These are phyloP conservation scores for Phytophthora meadii DNA, from an alignment of 352 stramenopile species.

Conservation along the genomic window DNA sequence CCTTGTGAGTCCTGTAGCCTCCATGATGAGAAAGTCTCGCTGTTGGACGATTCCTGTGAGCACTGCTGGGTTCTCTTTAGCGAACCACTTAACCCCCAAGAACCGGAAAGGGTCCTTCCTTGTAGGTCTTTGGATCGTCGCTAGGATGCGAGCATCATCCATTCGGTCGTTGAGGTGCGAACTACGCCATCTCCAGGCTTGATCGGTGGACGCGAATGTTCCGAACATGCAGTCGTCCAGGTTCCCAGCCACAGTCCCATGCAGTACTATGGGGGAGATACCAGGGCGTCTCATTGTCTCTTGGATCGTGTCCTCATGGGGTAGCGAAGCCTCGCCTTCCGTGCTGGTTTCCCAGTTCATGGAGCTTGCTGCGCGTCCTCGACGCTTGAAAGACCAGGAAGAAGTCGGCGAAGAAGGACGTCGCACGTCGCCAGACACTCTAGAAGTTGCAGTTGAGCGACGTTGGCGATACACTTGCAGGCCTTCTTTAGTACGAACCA, in stretches of 20 bases:
- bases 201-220: slow-evolving; percentile 43
- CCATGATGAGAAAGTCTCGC: slow-evolving; percentile 58
- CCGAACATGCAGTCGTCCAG: slow-evolving; percentile 60
- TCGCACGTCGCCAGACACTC: neutral
- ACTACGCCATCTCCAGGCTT: slow-evolving; percentile 48
- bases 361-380: neutral
- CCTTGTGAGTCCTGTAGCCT: slow-evolving; percentile 43
- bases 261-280: slow-evolving; percentile 46
- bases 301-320: slow-evolving; percentile 7
- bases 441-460: neutral
- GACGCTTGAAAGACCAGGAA: slow-evolving; percentile 12
- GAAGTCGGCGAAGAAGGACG: slow-evolving; percentile 5
- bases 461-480: slow-evolving; percentile 41
- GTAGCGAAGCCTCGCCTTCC: slow-evolving; percentile 1
- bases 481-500: slow-evolving; percentile 46
- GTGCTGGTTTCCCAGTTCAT: neutral
- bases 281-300: slow-evolving; percentile 32
- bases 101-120: slow-evolving; percentile 53
- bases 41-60: slow-evolving; percentile 49
- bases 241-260: slow-evolving; percentile 45
- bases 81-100: slow-evolving; percentile 66
- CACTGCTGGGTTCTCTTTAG: slow-evolving; percentile 47
- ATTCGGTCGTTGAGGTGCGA: slow-evolving; percentile 58
- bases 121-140: slow-evolving; percentile 41
- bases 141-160: slow-evolving; percentile 49